Evolutionary conservation across 1,284 basidiomycete species (phyloP).

Genomic region (Amylostereum chailletii): DNA sequence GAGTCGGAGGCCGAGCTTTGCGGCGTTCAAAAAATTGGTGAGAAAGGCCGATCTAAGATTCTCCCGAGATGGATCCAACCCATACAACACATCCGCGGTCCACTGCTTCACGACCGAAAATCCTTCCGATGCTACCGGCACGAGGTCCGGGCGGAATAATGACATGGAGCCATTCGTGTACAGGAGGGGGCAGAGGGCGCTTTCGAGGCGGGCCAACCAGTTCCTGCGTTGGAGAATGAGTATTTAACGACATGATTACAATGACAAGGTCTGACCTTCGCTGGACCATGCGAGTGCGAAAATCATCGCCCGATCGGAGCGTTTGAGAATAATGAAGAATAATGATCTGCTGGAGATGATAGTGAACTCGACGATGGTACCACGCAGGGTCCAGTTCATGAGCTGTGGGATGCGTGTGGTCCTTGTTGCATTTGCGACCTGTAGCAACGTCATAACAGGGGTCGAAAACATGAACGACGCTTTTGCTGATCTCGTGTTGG

Average conservation of each 20-base stretch:
- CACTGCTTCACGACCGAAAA: conserved; percentile 8
- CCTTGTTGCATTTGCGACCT: conserved; percentile 2
- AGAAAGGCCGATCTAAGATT: conserved; percentile 5
- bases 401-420: neutral
- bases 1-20: conserved; percentile 2
- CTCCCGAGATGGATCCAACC: conserved; percentile 4
- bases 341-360: conserved; percentile 8
- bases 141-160: neutral
- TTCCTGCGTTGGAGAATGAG: neutral
- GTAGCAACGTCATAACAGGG: conserved; percentile 2
- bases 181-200: conserved; percentile 8
- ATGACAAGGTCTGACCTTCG: conserved; percentile 3
- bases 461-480: conserved; percentile 1
- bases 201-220: too few relatives aligned
- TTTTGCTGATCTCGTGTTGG: neutral
- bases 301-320: conserved; percentile 1
- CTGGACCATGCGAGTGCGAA: neutral
- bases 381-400: conserved; percentile 4
- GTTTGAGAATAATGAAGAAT: conserved; percentile 5
- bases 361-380: conserved; percentile 8
- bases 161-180: conserved; percentile 4
- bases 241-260: neutral
- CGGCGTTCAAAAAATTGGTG: conserved; percentile 3
- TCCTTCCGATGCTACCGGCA: conserved; percentile 5
- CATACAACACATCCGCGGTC: conserved; percentile 8